Conservation (phyloP, 108 stramenopile genomes). For the Ochromonas danica region DNA sequence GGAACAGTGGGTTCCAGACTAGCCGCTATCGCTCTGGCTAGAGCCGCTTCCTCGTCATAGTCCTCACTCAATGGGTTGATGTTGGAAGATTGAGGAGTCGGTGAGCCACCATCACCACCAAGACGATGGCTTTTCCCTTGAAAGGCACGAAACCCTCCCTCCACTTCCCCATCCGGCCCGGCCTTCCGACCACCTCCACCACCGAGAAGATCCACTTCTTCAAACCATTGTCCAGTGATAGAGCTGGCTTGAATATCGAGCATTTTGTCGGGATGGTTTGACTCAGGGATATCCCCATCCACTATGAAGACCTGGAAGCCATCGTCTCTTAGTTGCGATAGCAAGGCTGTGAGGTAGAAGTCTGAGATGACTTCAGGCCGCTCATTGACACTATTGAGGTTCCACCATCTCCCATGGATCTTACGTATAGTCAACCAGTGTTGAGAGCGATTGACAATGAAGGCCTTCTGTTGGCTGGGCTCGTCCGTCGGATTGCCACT, state of each 20-base stretch:
- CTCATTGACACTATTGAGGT: neutral
- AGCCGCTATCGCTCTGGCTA: neutral
- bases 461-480: neutral
- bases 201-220: neutral
- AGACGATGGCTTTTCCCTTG: neutral
- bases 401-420: constrained; percentile 2
- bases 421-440: constrained; percentile 13
- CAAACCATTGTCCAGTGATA: neutral
- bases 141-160: neutral
- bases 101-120: neutral
- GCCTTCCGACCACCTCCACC: neutral
- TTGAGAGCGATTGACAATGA: constrained; percentile 21
- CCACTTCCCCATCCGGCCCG: neutral
- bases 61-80: neutral
- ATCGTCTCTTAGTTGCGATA: neutral
- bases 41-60: neutral
- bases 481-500: neutral
- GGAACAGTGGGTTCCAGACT: neutral
- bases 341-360: constrained; percentile 8
- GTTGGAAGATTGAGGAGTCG: neutral
- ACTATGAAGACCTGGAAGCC: neutral
- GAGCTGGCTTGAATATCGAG: neutral
- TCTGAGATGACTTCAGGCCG: constrained; percentile 1
- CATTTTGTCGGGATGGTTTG: neutral
- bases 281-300: neutral